Conservation (phyloP, 768 basidiomycete genomes). For the Boletus subparvulus region DNA sequence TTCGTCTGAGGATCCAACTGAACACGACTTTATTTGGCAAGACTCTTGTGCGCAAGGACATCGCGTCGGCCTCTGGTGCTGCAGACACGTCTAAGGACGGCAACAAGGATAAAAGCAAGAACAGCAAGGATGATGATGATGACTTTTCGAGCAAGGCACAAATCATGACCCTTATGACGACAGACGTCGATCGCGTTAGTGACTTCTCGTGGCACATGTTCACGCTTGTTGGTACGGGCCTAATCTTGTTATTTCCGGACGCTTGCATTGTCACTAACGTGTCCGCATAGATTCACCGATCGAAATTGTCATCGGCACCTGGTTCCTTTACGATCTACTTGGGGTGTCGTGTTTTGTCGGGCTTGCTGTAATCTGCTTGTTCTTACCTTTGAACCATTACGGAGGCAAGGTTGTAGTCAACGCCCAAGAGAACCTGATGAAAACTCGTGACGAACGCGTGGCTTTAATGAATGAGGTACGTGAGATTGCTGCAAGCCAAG, state of each 20-base stretch:
- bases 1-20: slow-evolving; percentile 69
- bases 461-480: slow-evolving; percentile 83
- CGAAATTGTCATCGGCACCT: slow-evolving; percentile 70
- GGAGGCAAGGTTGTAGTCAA: slow-evolving; percentile 76
- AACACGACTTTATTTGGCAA: slow-evolving; percentile 86
- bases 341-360: slow-evolving; percentile 80
- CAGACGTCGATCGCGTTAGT: slow-evolving; percentile 87
- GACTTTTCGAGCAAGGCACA: slow-evolving; percentile 70
- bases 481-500: neutral
- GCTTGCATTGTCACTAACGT: neutral
- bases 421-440: slow-evolving; percentile 87
- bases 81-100: slow-evolving; percentile 25
- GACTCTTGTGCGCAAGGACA: slow-evolving; percentile 81
- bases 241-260: neutral
- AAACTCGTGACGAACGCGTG: slow-evolving; percentile 86
- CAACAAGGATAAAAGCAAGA: slow-evolving; percentile 14
- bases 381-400: slow-evolving; percentile 78
- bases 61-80: slow-evolving; percentile 59
- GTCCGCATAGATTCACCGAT: slow-evolving; percentile 63
- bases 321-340: slow-evolving; percentile 76
- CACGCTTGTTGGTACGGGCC: slow-evolving; percentile 60
- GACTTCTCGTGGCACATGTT: slow-evolving; percentile 83
- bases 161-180: slow-evolving; percentile 96
- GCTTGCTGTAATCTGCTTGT: slow-evolving; percentile 69
- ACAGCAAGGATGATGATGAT: slow-evolving; percentile 39